A percentile compares a stretch with the other conserved stretches of the same genome.
Evolutionary conservation across 768 basidiomycete species (phyloP).

Genomic region (Tricholomella constricta): DNA sequence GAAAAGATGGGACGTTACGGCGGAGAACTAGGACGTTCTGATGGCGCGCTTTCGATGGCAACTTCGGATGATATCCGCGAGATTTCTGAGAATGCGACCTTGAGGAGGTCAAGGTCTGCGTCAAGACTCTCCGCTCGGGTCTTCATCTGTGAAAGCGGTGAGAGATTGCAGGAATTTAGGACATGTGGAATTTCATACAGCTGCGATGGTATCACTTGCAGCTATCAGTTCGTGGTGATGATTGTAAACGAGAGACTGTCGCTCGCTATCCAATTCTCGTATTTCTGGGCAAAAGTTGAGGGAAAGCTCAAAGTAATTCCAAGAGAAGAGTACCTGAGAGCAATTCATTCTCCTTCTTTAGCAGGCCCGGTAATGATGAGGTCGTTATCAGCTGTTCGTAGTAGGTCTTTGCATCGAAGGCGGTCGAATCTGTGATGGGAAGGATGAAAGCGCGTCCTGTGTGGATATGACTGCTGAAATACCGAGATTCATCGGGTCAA

Average conservation of each 20-base stretch:
- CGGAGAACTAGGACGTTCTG: not conserved
- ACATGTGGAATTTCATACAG: constrained; percentile 46
- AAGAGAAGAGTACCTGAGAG: constrained; percentile 51
- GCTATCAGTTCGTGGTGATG: constrained; percentile 95
- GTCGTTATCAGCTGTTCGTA: constrained; percentile 88
- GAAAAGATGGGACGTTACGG: not conserved
- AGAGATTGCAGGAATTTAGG: not conserved
- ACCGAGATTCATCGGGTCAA: constrained; percentile 86
- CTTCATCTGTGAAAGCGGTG: constrained; percentile 68
- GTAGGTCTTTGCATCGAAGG: constrained; percentile 82
- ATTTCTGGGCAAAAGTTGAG: constrained; percentile 60
- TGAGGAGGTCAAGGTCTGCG: constrained; percentile 77
- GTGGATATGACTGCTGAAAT: constrained; percentile 19
- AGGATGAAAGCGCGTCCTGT: not conserved
- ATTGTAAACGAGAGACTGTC: constrained; percentile 91
- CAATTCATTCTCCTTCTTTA: constrained; percentile 84
- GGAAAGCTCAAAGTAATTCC: not conserved
- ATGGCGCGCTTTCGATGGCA: constrained; percentile 42
- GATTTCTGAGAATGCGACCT: constrained; percentile 83
- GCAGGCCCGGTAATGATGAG: constrained; percentile 66
- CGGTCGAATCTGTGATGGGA: constrained; percentile 61
- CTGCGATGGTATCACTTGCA: constrained; percentile 88
- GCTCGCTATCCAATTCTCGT: constrained; percentile 80
- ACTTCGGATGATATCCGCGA: constrained; percentile 75
- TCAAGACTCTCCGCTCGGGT: constrained; percentile 84